Percentiles rank a stretch among this genome's conserved stretches.
Evolutionary conservation across 2,329 filamentous ascomycete species (phyloP).

Genomic region (Fusarium sp.): DNA sequence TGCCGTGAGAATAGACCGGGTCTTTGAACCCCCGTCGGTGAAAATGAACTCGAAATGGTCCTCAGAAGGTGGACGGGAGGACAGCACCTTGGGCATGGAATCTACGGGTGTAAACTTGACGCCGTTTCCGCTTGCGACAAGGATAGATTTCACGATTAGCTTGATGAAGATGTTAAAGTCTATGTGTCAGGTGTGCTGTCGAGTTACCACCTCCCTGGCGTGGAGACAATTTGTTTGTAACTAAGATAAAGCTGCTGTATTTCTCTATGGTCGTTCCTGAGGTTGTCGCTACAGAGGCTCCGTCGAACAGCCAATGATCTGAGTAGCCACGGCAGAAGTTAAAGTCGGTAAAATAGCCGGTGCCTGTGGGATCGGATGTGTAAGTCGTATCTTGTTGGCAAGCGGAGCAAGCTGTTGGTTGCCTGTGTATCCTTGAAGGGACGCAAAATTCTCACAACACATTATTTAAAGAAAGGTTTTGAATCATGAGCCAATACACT

Average conservation of each 20-base stretch:
- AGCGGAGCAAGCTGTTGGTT: not conserved
- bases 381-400: slow-evolving; percentile 1
- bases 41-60: not conserved
- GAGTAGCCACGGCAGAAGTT: not conserved
- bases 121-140: not conserved
- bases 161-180: not conserved
- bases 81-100: not conserved
- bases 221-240: not conserved
- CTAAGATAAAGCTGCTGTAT: not conserved
- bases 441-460: not conserved
- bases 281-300: no score
- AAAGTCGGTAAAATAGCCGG: not conserved
- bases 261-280: no score
- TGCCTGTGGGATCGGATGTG: not conserved
- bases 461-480: accelerated
- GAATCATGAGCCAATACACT: accelerated
- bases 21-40: no score
- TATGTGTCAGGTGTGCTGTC: not conserved
- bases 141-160: not conserved
- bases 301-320: not conserved
- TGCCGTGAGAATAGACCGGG: not conserved
- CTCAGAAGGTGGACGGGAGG: not conserved
- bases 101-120: not conserved
- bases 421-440: not conserved
- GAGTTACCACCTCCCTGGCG: not conserved